Evolutionary conservation across 108 stramenopile genomes (phyloP), one percentile per base, ranked within the genome.

Genomic region (Bacterosira constricta): DNA sequence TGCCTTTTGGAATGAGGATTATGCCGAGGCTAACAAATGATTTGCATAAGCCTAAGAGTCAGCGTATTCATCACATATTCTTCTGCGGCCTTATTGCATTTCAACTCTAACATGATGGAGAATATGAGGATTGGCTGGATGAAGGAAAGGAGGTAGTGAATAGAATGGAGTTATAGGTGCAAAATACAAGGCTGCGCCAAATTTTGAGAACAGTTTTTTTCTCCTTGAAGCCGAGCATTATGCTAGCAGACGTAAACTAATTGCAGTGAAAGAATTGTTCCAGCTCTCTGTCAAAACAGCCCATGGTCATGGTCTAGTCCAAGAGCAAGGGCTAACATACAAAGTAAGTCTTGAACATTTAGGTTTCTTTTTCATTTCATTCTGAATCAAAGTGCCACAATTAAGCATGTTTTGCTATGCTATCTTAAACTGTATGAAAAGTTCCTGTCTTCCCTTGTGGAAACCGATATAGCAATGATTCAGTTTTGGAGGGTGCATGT

Each of bases 171-270:
- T 9, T 21, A 26, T 27, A 29, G 26, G 17, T 9, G 10, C 8
- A 61, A 21, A 21, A 27, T n/a, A n/a, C n/a, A n/a, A n/a, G n/a
- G n/a, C n/a, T n/a, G 20, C 59, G 7, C 23, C 38, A 4, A 23
- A 21, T 2, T 54, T 54, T 18, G 29, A 54, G 30, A 27, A 54
- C 64, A 65, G 47, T 30, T 29, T n/a, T 6, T 34, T 65, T 10
- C 35, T 65, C 25, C 64, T 65, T 21, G 17, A 49, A 18, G 64
- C 64, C 3, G 64, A 65, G 32, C 23, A 15, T 45, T 23, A 49
- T 13, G 30, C 32, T 51, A 32, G 15, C 49, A 34, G 8, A 10
- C 27, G 47, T n/a, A 30, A 46, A 32, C 13, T 46, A 1, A 18
- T 15, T 13, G 12, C 18, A 4, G 45, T 44, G 0, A 34, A 49